Base-by-base conservation (phyloP, 805 yeast species). In the Isabelozyma heimii region DNA sequence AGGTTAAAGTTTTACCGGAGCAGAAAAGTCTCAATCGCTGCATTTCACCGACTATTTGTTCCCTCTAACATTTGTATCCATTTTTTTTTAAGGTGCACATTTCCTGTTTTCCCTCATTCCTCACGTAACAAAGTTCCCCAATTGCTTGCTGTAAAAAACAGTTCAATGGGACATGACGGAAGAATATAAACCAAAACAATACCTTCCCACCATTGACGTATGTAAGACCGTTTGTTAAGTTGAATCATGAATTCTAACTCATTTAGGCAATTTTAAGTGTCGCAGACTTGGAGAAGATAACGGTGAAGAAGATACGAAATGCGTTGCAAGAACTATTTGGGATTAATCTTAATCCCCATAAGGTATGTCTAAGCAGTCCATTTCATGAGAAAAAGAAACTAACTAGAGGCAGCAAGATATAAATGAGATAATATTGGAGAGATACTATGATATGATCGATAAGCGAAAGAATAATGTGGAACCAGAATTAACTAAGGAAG, bases 261-360 rank as follows among this genome's bases (percentile, higher is more conserved):
- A 2, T 49, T 20, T 14, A 82, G 87, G 90, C 95, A 1, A 87
- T 89, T 9, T 66, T 89, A 37, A 72, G 84, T 44, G 91, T 82
- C 6, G 81, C 91, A 0, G 86, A 88, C 57, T 73, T 87, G 30
- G 85, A 84, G 51, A 75, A 79, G 51, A 82, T 88, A 13, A 81
- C 91, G 0, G 90, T 87, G 6, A 86, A 85, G 63, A 79, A 80
- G 60, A 81, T 89, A 20, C 72, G 95, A 52, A 75, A 77, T 50
- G 92, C 91, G 0, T 59, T 89, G n/a, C 89, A 84, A 60, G 87
- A 81, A 52, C 70, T 89, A 30, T 87, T 83, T 57, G 80, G 77
- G 4, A 71, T 77, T 1, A 83, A 85, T 53, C 72, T 87, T 40
- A 67, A 58, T 16, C 69, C 71, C 0, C 69, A 77, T 49, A 72